Evolutionary conservation across 73 alveolate genomes (phyloP).

Genomic region (Durusdinium trenchii): DNA sequence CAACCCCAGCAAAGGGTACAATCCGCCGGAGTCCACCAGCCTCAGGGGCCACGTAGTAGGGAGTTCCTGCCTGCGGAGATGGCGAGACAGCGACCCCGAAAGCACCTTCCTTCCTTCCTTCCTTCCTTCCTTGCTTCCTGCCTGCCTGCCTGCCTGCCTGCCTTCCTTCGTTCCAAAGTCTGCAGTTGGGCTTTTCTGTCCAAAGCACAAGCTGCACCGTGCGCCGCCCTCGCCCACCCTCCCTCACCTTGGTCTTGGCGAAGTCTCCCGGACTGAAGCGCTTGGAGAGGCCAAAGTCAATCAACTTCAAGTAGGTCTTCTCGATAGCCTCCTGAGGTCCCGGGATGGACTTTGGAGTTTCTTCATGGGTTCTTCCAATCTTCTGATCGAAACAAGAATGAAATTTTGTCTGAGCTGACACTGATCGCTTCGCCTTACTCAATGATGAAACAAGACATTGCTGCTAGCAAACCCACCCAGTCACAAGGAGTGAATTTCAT

Average conservation of each 20-base stretch:
- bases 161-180: not conserved
- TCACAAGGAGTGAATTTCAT: not conserved
- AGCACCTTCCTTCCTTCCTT: not conserved
- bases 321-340: slow-evolving; percentile 19
- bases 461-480: no score
- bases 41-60: slow-evolving; percentile 96
- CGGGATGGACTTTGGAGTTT: no score
- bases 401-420: no score
- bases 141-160: not conserved
- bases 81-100: not conserved
- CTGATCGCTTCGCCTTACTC: no score
- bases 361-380: no score
- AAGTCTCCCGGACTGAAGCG: slow-evolving; percentile 58
- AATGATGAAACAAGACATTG: no score
- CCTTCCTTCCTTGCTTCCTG: not conserved
- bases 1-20: no score
- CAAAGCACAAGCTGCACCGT: no score
- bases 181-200: not conserved
- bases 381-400: no score
- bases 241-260: slow-evolving; percentile 58
- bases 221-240: no score
- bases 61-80: slow-evolving; percentile 67
- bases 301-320: slow-evolving; percentile 69
- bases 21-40: no score
- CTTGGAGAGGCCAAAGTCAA: slow-evolving; percentile 79